Percentiles rank a stretch among this genome's conserved stretches.
Conservation (phyloP, 176 grass and related monocot genomes). For the Aegilops umbellulata region DNA sequence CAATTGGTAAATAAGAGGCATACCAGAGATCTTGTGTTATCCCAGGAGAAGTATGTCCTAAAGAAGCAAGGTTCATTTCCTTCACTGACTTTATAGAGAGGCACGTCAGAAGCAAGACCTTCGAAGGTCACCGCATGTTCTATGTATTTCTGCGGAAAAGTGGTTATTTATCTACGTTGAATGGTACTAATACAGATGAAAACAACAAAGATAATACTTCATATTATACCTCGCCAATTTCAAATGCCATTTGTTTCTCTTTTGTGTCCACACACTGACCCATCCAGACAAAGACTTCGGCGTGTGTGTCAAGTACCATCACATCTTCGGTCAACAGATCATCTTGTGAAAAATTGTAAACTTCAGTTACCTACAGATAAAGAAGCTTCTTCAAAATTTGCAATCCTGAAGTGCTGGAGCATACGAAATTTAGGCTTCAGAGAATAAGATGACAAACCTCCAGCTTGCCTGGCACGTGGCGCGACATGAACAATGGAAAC, state of each 20-base stretch:
- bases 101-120: slow-evolving; percentile 67
- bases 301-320: slow-evolving; percentile 75
- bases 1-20: slow-evolving; percentile 23
- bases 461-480: slow-evolving; percentile 60
- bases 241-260: slow-evolving; percentile 81
- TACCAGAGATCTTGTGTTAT: slow-evolving; percentile 74
- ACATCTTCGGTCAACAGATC: slow-evolving; percentile 93
- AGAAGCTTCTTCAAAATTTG: slow-evolving; percentile 2
- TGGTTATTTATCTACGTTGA: slow-evolving; percentile 17
- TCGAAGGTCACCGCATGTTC: slow-evolving; percentile 63
- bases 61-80: slow-evolving; percentile 94
- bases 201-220: slow-evolving; percentile 20
- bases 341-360: slow-evolving; percentile 98
- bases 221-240: slow-evolving; percentile 64
- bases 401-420: slow-evolving; percentile 7
- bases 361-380: slow-evolving; percentile 62
- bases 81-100: slow-evolving; percentile 82
- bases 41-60: slow-evolving; percentile 91
- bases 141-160: slow-evolving; percentile 66
- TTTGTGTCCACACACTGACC: slow-evolving; percentile 77
- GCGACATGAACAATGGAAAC: slow-evolving; percentile 11
- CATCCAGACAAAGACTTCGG: slow-evolving; percentile 90
- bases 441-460: slow-evolving; percentile 53
- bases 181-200: slow-evolving; percentile 16
- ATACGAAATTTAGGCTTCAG: slow-evolving; percentile 6